Evolutionary conservation across 805 yeast genomes (phyloP).

Genomic region (Starmerella apis): DNA sequence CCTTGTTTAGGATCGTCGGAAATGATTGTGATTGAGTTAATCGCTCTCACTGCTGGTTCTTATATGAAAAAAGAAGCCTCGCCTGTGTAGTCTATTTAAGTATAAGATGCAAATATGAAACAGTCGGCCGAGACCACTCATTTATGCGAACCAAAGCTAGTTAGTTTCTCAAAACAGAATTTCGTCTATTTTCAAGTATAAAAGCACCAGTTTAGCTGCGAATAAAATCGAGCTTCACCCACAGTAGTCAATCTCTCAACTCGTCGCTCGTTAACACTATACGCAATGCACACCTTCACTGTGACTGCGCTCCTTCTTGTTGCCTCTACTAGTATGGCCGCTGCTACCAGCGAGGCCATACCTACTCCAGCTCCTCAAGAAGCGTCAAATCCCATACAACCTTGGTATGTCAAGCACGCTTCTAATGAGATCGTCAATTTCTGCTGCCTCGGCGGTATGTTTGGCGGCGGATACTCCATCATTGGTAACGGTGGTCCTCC

Average conservation of each 20-base stretch:
- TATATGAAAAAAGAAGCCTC: too few relatives aligned
- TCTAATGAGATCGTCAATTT: conserved; percentile 16
- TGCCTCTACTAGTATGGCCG: not conserved
- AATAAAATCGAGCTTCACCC: not conserved
- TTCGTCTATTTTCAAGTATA: not conserved
- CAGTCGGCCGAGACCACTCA: not conserved
- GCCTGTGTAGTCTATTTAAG: too few relatives aligned
- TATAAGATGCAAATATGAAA: not conserved
- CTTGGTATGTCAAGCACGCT: conserved; percentile 19
- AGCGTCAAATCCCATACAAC: conserved; percentile 2
- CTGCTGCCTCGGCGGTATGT: conserved; percentile 15
- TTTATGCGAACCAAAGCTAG: not conserved
- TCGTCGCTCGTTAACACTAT: not conserved
- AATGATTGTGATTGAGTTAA: too few relatives aligned
- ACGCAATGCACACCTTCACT: conserved; percentile 3
- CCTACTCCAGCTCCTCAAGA: not conserved
- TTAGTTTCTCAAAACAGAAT: not conserved
- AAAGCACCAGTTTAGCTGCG: not conserved
- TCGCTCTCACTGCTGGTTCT: too few relatives aligned
- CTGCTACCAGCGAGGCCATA: not conserved
- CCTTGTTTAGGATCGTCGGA: not conserved
- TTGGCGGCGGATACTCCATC: conserved; percentile 12
- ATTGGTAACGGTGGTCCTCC: not conserved
- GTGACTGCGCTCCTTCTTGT: not conserved
- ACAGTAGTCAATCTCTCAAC: not conserved